Percentiles rank a stretch among this genome's conserved stretches.
Conservation (phyloP, 78 protist species). For the Fonticula alba region DNA sequence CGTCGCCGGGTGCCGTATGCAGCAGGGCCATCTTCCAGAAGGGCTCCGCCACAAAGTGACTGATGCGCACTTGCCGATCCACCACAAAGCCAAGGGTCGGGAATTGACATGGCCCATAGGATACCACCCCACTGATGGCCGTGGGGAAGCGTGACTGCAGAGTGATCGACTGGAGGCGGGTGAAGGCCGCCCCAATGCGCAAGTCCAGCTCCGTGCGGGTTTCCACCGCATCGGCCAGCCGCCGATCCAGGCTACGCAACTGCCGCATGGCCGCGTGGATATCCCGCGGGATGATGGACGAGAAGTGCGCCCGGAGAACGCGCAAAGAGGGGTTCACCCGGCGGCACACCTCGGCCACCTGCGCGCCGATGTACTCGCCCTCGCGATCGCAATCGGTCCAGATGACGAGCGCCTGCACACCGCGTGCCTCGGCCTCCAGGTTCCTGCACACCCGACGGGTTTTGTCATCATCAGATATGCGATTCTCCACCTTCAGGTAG, state of each 20-base stretch:
- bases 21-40: conserved; percentile 43
- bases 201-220: conserved; percentile 65
- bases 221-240: conserved; percentile 34
- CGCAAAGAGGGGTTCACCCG: conserved; percentile 16
- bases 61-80: conserved; percentile 41
- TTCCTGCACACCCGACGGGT: background rate
- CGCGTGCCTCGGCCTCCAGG: conserved; percentile 15
- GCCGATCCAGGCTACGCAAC: conserved; percentile 2
- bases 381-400: conserved; percentile 96
- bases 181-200: conserved; percentile 88
- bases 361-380: conserved; percentile 90
- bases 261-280: background rate
- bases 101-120: conserved; percentile 85
- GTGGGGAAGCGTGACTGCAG: conserved; percentile 23
- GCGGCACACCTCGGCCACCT: conserved; percentile 46
- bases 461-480: background rate
- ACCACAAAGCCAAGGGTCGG: conserved; percentile 96
- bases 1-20: background rate
- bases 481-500: conserved; percentile 5
- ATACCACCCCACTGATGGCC: too few relatives aligned
- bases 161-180: conserved; percentile 78
- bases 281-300: conserved; percentile 38
- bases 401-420: conserved; percentile 38
- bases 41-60: conserved; percentile 50
- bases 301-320: conserved; percentile 72